Conservation (phyloP, 1,139 yeast genomes). For the Kodamaea arcana region DNA sequence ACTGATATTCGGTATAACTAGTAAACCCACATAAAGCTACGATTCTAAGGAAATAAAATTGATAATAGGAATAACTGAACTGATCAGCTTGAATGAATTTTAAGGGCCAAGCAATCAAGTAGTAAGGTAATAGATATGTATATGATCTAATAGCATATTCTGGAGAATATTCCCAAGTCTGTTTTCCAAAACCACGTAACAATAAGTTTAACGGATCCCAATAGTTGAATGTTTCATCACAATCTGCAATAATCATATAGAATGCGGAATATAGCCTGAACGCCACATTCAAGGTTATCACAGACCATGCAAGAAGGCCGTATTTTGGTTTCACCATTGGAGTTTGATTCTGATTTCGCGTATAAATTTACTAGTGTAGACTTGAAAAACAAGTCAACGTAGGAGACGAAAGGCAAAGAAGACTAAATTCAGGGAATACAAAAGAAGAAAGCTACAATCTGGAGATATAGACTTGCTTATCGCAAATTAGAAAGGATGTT, state of each 20-base stretch:
- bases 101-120: conserved; percentile 37
- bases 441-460: too few relatives aligned
- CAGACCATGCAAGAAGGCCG: conserved; percentile 1
- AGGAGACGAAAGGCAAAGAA: too few relatives aligned
- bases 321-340: neutral
- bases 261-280: conserved; percentile 46
- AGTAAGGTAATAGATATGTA: conserved; percentile 62
- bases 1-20: conserved; percentile 48
- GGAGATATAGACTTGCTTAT: too few relatives aligned
- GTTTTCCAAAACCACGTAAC: conserved; percentile 80
- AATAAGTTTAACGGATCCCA: conserved; percentile 89
- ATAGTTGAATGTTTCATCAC: conserved; percentile 76
- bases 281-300: conserved; percentile 24
- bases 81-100: conserved; percentile 12
- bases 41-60: conserved; percentile 54
- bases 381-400: too few relatives aligned
- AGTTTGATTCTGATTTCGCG: neutral
- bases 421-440: too few relatives aligned
- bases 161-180: conserved; percentile 97
- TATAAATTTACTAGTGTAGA: too few relatives aligned
- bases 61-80: conserved; percentile 19
- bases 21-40: conserved; percentile 51
- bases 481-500: too few relatives aligned
- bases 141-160: conserved; percentile 85
- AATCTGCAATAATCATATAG: conserved; percentile 71